These are phyloP conservation scores for Mortierella sp. DNA, from an alignment of 371 early-diverging fungal species.

Conservation along the genomic window DNA sequence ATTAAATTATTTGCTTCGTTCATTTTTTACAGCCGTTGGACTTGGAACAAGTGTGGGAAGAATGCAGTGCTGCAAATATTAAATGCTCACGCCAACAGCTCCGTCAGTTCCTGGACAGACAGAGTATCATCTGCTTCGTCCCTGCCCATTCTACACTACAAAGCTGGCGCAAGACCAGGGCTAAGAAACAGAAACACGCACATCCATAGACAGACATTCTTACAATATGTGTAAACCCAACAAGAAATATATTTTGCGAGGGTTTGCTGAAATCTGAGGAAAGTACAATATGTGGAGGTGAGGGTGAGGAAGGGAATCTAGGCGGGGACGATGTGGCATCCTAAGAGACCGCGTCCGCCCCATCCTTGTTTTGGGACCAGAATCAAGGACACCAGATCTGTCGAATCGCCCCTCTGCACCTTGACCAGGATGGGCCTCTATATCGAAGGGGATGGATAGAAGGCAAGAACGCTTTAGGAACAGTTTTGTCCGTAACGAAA, in stretches of 20 bases:
- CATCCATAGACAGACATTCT: background rate
- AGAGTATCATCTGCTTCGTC: conserved; percentile 44
- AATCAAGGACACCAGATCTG: conserved; percentile 47
- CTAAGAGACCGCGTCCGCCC: conserved; percentile 85
- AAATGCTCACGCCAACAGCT: conserved; percentile 35
- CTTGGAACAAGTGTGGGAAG: conserved; percentile 45
- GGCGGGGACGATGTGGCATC: conserved; percentile 57
- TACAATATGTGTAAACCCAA: background rate
- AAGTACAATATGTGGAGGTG: background rate
- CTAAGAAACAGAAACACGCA: conserved; percentile 24
- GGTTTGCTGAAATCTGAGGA: background rate
- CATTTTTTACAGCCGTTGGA: conserved; percentile 35
- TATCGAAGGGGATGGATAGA: background rate
- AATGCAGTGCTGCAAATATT: conserved; percentile 31
- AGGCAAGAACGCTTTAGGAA: background rate
- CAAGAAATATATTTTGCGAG: no score
- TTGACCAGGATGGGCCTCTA: conserved; percentile 63
- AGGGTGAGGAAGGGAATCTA: background rate
- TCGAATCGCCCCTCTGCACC: conserved; percentile 60
- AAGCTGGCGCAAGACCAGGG: conserved; percentile 44
- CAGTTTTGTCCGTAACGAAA: background rate
- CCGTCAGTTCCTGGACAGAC: conserved; percentile 39
- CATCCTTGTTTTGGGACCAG: conserved; percentile 76
- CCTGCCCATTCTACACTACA: conserved; percentile 42
- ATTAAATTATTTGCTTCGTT: background rate